Percentiles rank a stretch among this genome's conserved stretches.
Evolutionary conservation across 768 basidiomycete species (phyloP).

Genomic region (Naganishia onofrii): DNA sequence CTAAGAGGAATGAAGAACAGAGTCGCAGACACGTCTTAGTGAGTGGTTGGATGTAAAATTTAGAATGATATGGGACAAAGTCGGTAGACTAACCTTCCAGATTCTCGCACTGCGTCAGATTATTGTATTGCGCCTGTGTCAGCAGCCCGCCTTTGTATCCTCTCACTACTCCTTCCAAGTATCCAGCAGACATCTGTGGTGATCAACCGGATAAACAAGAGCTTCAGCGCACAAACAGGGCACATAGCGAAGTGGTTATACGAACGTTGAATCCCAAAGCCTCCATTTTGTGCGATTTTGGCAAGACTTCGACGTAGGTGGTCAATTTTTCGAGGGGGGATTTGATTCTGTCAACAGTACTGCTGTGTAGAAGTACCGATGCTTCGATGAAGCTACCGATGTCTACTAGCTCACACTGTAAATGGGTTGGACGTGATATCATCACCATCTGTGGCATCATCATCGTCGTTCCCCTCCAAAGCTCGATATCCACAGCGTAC

Average conservation of each 20-base stretch:
- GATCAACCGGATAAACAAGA: neutral
- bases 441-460: constrained; percentile 2
- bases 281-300: constrained; percentile 44
- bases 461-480: neutral
- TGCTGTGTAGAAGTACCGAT: too few relatives aligned
- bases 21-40: neutral
- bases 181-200: constrained; percentile 50
- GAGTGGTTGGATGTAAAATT: neutral
- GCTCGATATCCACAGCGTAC: neutral
- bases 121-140: constrained; percentile 82
- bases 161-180: constrained; percentile 58
- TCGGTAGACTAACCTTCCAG: constrained; percentile 69
- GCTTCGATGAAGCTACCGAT: too few relatives aligned
- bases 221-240: neutral
- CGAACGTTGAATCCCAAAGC: constrained; percentile 53
- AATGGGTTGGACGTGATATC: neutral
- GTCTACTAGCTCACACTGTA: neutral
- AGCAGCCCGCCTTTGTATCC: constrained; percentile 94
- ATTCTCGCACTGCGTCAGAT: constrained; percentile 93
- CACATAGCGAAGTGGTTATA: constrained; percentile 7
- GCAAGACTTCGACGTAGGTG: neutral
- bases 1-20: constrained; percentile 54
- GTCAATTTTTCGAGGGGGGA: neutral
- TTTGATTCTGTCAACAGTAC: neutral
- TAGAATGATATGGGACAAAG: neutral